Percentiles rank a stretch among this genome's conserved stretches.
Evolutionary conservation across 2,329 filamentous ascomycete species (phyloP).

Genomic region (Nemania sp.): DNA sequence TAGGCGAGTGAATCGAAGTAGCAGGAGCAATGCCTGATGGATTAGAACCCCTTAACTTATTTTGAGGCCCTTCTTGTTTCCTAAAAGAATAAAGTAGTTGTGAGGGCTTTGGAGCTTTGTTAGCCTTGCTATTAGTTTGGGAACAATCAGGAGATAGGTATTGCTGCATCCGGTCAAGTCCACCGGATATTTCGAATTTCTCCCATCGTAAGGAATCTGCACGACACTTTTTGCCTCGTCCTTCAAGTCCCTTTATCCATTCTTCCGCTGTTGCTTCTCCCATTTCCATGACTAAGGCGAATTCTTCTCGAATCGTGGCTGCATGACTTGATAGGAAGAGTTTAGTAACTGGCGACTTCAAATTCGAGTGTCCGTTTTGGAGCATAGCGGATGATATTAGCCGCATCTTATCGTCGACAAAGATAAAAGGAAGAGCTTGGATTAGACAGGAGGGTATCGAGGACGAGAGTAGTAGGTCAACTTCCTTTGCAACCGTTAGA

Average conservation of each 20-base stretch:
- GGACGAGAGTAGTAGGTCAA: constrained; percentile 74
- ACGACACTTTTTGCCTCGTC: constrained; percentile 69
- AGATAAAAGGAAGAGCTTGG: constrained; percentile 76
- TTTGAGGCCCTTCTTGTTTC: neutral
- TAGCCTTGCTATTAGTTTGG: neutral
- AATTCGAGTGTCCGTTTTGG: constrained; percentile 61
- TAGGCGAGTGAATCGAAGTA: neutral
- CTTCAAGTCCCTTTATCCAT: constrained; percentile 81
- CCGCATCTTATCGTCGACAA: constrained; percentile 71
- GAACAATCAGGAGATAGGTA: constrained; percentile 39
- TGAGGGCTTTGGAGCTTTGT: constrained; percentile 15
- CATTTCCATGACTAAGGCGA: constrained; percentile 72
- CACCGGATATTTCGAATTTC: constrained; percentile 71
- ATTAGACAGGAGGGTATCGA: constrained; percentile 71
- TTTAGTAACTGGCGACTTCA: constrained; percentile 69
- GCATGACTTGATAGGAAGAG: constrained; percentile 74
- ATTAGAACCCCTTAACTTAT: neutral
- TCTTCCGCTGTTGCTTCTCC: constrained; percentile 78
- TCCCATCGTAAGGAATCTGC: constrained; percentile 78
- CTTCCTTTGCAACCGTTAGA: constrained; percentile 67
- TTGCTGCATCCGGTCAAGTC: constrained; percentile 55
- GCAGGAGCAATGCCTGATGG: neutral
- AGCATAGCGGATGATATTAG: constrained; percentile 69
- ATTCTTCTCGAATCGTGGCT: constrained; percentile 70
- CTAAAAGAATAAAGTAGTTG: neutral